Evolutionary conservation across 2,329 filamentous ascomycete species (phyloP).

Genomic region (Colletotrichum cereale): DNA sequence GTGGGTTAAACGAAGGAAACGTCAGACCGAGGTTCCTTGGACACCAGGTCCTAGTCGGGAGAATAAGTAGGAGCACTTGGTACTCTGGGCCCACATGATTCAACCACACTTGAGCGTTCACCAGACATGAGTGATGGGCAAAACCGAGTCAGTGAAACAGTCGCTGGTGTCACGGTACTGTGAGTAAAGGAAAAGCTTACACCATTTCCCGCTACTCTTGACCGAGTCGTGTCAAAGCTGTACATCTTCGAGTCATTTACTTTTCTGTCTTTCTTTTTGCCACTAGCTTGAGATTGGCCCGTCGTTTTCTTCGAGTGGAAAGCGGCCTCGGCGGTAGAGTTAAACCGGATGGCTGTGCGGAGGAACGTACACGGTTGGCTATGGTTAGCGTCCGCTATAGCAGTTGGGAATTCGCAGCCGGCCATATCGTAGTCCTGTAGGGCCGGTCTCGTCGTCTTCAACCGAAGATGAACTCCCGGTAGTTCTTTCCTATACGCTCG

Average conservation of each 20-base stretch:
- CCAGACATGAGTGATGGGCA: not conserved
- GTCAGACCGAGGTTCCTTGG: not conserved
- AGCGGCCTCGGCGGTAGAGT: not conserved
- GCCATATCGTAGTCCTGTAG: too few relatives aligned
- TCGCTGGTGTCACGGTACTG: not conserved
- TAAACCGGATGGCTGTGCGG: not conserved
- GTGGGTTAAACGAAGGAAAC: not conserved
- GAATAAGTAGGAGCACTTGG: not conserved
- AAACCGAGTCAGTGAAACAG: not conserved
- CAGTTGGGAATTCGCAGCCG: not conserved
- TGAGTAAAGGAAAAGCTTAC: not conserved
- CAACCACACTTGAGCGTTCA: not conserved
- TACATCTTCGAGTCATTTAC: not conserved
- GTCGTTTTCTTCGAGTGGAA: not conserved
- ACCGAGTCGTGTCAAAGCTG: not conserved
- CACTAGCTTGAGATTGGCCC: not conserved
- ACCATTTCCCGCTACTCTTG: not conserved
- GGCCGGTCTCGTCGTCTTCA: conserved; percentile 41
- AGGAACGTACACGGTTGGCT: not conserved
- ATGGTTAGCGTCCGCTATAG: not conserved
- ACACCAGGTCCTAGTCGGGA: not conserved
- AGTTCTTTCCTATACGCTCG: conserved; percentile 77
- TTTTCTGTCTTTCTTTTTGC: not conserved
- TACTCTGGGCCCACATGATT: not conserved
- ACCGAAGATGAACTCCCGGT: conserved; percentile 81